Evolutionary conservation across 495 filamentous ascomycete species (phyloP), one percentile per base, ranked within the genome.

Genomic region (Neurospora cerealis): DNA sequence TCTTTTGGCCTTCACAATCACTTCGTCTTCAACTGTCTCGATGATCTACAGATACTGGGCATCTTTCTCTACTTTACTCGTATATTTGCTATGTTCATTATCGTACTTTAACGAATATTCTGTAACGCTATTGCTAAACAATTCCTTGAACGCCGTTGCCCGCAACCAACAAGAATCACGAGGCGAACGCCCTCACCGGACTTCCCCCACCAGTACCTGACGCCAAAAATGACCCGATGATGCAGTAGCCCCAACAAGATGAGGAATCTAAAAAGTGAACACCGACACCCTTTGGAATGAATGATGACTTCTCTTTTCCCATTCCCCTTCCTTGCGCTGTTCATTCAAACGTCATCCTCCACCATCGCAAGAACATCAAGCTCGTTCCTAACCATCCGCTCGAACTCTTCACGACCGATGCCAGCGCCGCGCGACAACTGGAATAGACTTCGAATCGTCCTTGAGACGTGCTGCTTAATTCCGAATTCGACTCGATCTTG

Each of bases 401-500:
- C 92, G 82, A 99, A 98, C 75, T 97, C 95, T 36, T 87, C 87
- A 69, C 93, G 86, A 69, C 93, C 90, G 74, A 99, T 94, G 3
- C 96, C 96, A 24, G 89, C 89, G 19, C 89, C 87, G 77, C 90
- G 89, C 60, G 94, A 93, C 40, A 99, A 83, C 44, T 93, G 85
- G 78, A 91, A 97, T 74, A 99, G 80, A 80, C 93, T 96, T 85
- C 97, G 95, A 74, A 99, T 89, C 78, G 91, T 95, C 8, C 92
- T 89, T 60, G 91, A 89, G 36, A 99, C 91, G 81, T 98, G 96
- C 81, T 97, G 93, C 81, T 93, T 93, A 28, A 98, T 89, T 4
- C 91, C 94, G 17, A 92, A 85, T 79, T 97, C 94, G 71, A 86
- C 91, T 70, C 89, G 87, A 24, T 89, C 89, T 73, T 89, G 89